Conservation (phyloP, 2,329 filamentous ascomycete genomes). For the Alternaria sp. region DNA sequence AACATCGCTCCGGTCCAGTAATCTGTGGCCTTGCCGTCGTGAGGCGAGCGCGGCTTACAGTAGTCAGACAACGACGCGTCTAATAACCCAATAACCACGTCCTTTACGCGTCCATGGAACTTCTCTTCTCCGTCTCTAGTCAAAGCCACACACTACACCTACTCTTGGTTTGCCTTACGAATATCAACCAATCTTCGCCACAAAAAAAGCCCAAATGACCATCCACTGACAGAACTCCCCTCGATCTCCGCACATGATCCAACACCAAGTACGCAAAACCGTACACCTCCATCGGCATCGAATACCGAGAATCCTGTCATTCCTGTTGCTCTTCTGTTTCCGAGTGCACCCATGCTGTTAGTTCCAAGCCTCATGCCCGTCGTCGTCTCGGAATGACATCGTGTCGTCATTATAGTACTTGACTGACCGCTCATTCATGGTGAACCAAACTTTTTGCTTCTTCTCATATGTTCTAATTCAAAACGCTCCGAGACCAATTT, state of each 20-base stretch:
- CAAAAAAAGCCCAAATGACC: not conserved
- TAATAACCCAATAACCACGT: not conserved
- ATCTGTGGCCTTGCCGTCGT: not conserved
- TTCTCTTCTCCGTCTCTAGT: no score
- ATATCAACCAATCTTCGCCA: not conserved
- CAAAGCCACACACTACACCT: no score
- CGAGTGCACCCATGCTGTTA: no score
- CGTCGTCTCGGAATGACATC: not conserved
- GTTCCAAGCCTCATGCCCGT: no score
- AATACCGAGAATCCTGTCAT: not conserved
- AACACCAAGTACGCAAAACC: not conserved
- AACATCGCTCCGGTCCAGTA: not conserved
- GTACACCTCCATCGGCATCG: not conserved
- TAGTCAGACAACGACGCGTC: not conserved
- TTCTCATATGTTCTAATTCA: no score
- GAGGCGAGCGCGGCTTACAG: not conserved
- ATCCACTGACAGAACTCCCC: not conserved
- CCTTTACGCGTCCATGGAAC: not conserved
- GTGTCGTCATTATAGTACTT: conserved; percentile 4
- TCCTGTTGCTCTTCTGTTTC: no score
- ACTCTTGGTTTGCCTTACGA: not conserved
- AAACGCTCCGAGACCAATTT: no score
- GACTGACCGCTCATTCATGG: conserved; percentile 7
- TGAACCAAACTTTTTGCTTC: not conserved
- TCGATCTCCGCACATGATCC: not conserved